A percentile compares a stretch with the other conserved stretches of the same genome.
These are phyloP conservation scores for Zizania palustris DNA, from an alignment of 202 grass and related monocot species.

Conservation along the genomic window DNA sequence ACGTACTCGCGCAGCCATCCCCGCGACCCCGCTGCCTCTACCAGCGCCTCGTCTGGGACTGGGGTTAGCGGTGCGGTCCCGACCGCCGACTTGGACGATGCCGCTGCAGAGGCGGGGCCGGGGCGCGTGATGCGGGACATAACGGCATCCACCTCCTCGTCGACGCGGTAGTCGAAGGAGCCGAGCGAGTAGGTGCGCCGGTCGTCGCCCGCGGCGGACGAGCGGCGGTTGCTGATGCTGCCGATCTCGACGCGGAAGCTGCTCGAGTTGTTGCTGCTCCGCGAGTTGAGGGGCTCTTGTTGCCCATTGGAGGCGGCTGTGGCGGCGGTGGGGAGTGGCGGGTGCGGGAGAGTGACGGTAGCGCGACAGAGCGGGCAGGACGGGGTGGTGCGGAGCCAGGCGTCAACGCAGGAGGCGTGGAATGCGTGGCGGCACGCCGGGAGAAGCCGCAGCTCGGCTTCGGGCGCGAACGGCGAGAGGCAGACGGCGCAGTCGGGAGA, in stretches of 20 bases:
- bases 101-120: conserved; percentile 33
- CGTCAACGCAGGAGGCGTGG: conserved; percentile 85
- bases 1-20: conserved; percentile 91
- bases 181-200: conserved; percentile 78
- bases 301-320: not conserved
- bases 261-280: conserved; percentile 51
- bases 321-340: conserved; percentile 50
- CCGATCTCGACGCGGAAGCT: conserved; percentile 97
- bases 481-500: conserved; percentile 95
- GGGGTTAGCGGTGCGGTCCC: conserved; percentile 5
- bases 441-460: conserved; percentile 86
- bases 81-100: conserved; percentile 38
- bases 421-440: conserved; percentile 94
- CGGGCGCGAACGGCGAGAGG: conserved; percentile 76
- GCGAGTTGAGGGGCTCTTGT: conserved; percentile 31
- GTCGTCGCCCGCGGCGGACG: conserved; percentile 51
- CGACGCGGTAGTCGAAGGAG: conserved; percentile 90
- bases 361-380: conserved; percentile 50
- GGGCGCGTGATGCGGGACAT: conserved; percentile 67
- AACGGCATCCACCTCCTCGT: conserved; percentile 93
- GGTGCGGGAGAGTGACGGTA: conserved; percentile 56
- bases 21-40: conserved; percentile 58
- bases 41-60: conserved; percentile 56
- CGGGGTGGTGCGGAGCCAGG: conserved; percentile 77
- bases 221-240: conserved; percentile 72